Percentiles rank a stretch among this genome's conserved stretches.
Conservation (phyloP, 2,329 filamentous ascomycete species). For the Aquanectria penicillioides region DNA sequence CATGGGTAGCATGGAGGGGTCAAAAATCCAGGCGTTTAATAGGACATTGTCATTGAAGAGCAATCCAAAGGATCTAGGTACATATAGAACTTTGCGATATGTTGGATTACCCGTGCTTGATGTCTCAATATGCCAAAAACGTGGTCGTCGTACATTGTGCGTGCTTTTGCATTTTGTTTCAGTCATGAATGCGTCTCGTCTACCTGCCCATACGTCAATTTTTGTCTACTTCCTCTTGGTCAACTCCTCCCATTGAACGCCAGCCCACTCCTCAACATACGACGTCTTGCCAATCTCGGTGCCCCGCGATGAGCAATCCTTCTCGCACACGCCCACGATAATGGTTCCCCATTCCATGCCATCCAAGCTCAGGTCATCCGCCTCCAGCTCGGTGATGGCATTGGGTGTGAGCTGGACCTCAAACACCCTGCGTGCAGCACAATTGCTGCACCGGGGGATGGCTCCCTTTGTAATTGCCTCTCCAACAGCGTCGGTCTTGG, state of each 20-base stretch:
- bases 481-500: slow-evolving; percentile 78
- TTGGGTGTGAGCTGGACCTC: slow-evolving; percentile 94
- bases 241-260: slow-evolving; percentile 96
- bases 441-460: slow-evolving; percentile 81
- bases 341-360: slow-evolving; percentile 99
- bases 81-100: slow-evolving; percentile 44
- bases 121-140: slow-evolving; percentile 16
- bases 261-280: slow-evolving; percentile 96
- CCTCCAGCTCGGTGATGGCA: slow-evolving; percentile 88
- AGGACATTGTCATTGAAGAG: slow-evolving; percentile 50
- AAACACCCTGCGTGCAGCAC: slow-evolving; percentile 80
- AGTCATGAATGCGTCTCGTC: slow-evolving; percentile 37
- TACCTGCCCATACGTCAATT: slow-evolving; percentile 18
- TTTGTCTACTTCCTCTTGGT: slow-evolving; percentile 47
- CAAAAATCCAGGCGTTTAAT: slow-evolving; percentile 50
- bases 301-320: slow-evolving; percentile 75
- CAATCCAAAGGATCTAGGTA: slow-evolving; percentile 46
- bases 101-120: slow-evolving; percentile 32
- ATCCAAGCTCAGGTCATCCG: slow-evolving; percentile 74
- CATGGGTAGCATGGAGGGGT: slow-evolving; percentile 45
- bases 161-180: slow-evolving; percentile 5
- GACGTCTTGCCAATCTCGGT: slow-evolving; percentile 71
- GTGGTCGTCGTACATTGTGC: slow-evolving; percentile 11
- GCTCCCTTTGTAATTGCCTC: slow-evolving; percentile 64
- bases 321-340: slow-evolving; percentile 84